Evolutionary conservation across 305 asterid genomes (phyloP).

Genomic region (Coffea humblotiana): DNA sequence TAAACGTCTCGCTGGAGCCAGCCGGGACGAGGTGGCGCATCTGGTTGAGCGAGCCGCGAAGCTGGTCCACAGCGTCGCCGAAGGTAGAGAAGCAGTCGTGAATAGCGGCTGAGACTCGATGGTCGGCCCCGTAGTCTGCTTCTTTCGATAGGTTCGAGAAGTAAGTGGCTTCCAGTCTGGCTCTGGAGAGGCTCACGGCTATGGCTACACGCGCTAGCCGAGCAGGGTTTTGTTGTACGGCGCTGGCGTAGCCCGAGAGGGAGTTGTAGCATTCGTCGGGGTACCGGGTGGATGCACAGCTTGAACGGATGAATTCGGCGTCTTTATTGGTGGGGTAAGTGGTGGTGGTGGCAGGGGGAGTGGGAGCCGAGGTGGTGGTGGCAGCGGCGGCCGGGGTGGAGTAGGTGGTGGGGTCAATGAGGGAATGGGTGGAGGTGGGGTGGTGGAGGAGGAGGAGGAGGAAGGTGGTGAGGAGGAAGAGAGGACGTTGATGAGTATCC

Average conservation of each 20-base stretch:
- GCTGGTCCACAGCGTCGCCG: constrained; percentile 69
- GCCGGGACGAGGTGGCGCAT: constrained; percentile 48
- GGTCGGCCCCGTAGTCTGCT: constrained; percentile 49
- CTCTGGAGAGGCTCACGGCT: constrained; percentile 64
- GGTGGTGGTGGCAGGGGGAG: constrained; percentile 13
- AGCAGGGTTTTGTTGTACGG: constrained; percentile 58
- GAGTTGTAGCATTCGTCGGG: constrained; percentile 68
- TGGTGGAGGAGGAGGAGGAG: constrained; percentile 28
- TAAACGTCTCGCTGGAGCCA: constrained; percentile 30
- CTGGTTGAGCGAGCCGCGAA: constrained; percentile 65
- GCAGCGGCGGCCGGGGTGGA: constrained; percentile 16
- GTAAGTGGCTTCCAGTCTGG: constrained; percentile 45
- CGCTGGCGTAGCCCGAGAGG: constrained; percentile 53
- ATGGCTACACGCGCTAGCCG: constrained; percentile 65
- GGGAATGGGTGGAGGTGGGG: constrained; percentile 12
- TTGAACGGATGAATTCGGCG: constrained; percentile 63
- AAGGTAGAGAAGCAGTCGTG: constrained; percentile 67
- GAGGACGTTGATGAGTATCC: constrained; percentile 10
- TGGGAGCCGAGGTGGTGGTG: constrained; percentile 10
- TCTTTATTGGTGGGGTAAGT: constrained; percentile 17
- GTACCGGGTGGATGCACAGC: constrained; percentile 67
- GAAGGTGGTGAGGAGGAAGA: constrained; percentile 17
- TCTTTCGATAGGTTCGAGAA: constrained; percentile 50
- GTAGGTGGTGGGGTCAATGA: constrained; percentile 15
- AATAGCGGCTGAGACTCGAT: constrained; percentile 51